Percentiles rank a stretch among this genome's conserved stretches.
phyloP scores from a whole-genome alignment of 192 early-diverging fungal species.

The Linnemannia exigua region DNA sequence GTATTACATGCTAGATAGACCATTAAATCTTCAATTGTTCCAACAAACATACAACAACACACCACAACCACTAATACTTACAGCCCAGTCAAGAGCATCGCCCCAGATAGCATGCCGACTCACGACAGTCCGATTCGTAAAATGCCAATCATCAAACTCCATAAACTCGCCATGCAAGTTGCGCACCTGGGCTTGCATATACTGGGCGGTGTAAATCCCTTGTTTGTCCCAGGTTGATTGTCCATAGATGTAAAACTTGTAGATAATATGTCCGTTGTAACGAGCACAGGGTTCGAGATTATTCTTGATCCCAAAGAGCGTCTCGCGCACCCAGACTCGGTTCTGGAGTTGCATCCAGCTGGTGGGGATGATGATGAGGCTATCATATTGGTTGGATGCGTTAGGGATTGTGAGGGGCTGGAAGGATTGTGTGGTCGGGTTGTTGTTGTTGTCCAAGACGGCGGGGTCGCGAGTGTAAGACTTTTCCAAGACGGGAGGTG shows the following conservation, averaged over 20 bases:
- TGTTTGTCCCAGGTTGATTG: constrained; percentile 28
- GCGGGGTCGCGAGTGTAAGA: constrained; percentile 9
- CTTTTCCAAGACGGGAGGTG: background rate
- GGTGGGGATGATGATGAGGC: constrained; percentile 64
- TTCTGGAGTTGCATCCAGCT: constrained; percentile 46
- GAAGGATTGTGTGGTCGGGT: constrained; percentile 22
- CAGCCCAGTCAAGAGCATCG: constrained; percentile 50
- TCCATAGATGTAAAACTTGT: constrained; percentile 61
- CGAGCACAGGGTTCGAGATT: constrained; percentile 66
- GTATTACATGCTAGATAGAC: background rate
- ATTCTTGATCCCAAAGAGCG: constrained; percentile 66
- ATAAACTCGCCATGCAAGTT: constrained; percentile 62
- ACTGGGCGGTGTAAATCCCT: constrained; percentile 29
- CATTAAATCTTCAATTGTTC: background rate
- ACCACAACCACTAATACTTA: constrained; percentile 8
- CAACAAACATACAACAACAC: background rate
- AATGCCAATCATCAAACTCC: constrained; percentile 63
- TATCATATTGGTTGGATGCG: constrained; percentile 57
- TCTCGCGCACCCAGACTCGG: constrained; percentile 64
- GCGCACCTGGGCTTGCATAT: constrained; percentile 40
- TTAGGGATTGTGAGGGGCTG: constrained; percentile 24
- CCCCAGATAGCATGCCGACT: constrained; percentile 38
- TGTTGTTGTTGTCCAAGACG: constrained; percentile 14
- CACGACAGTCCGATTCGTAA: constrained; percentile 31
- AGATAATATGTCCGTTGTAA: constrained; percentile 57